Conservation (phyloP, 2,329 filamentous ascomycete species). For the Tolypocladium sp. region DNA sequence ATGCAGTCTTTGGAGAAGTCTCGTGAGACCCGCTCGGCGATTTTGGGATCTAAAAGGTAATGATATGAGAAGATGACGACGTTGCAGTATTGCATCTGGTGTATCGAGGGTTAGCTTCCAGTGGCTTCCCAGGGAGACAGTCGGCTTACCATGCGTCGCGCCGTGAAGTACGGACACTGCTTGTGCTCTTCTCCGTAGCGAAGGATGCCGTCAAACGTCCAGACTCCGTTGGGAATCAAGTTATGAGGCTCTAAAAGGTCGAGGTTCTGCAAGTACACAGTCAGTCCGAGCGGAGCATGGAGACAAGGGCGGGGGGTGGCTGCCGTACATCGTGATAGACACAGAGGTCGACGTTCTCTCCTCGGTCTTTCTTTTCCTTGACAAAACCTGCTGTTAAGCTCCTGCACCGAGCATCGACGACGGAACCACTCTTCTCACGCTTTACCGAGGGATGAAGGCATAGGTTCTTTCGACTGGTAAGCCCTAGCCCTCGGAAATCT, state of each 20-base stretch:
- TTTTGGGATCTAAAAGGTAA: slow-evolving; percentile 95
- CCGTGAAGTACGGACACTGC: slow-evolving; percentile 96
- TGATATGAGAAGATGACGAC: slow-evolving; percentile 99
- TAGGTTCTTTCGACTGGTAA: slow-evolving; percentile 95
- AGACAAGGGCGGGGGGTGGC: background rate
- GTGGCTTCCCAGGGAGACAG: background rate
- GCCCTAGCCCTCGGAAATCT: slow-evolving; percentile 82
- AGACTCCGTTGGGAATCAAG: slow-evolving; percentile 87
- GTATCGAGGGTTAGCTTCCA: slow-evolving; percentile 2
- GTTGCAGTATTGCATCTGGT: slow-evolving; percentile 94
- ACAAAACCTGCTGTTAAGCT: slow-evolving; percentile 95
- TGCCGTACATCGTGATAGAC: slow-evolving; percentile 78
- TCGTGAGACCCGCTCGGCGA: slow-evolving; percentile 88
- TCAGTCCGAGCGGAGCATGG: slow-evolving; percentile 7
- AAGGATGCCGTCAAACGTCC: slow-evolving; percentile 84
- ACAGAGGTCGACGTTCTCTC: slow-evolving; percentile 89
- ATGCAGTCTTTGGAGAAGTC: slow-evolving; percentile 98
- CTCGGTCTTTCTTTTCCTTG: slow-evolving; percentile 92
- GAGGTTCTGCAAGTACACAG: slow-evolving; percentile 53
- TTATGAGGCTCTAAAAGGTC: slow-evolving; percentile 93
- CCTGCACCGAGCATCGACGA: slow-evolving; percentile 93
- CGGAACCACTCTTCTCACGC: slow-evolving; percentile 84
- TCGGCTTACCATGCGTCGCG: slow-evolving; percentile 69
- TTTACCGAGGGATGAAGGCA: slow-evolving; percentile 95
- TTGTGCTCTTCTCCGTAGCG: slow-evolving; percentile 91